A percentile compares a stretch with the other conserved stretches of the same genome.
phyloP scores from a whole-genome alignment of 116 monocot genomes.

The Zostera marina region DNA sequence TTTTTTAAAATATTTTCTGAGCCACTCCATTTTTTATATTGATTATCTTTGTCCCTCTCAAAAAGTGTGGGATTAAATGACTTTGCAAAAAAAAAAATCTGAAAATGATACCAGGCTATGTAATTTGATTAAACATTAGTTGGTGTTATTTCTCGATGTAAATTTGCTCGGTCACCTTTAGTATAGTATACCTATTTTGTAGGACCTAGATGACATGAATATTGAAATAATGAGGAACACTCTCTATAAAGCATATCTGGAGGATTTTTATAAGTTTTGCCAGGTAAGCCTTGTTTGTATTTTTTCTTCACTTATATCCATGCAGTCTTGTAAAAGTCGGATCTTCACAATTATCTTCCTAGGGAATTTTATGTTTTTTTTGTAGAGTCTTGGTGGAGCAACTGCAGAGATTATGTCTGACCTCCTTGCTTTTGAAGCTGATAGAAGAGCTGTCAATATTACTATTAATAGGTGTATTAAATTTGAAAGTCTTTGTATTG shows the following conservation, averaged over 20 bases:
- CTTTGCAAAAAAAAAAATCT: too few relatives aligned
- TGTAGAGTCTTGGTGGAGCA: slow-evolving; percentile 85
- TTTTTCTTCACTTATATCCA: background rate
- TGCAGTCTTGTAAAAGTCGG: background rate
- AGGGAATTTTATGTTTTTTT: background rate
- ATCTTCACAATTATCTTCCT: background rate
- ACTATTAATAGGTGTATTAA: slow-evolving; percentile 64
- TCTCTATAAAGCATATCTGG: slow-evolving; percentile 96
- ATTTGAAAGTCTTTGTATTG: background rate
- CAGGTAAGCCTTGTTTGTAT: slow-evolving; percentile 25
- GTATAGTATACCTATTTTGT: background rate
- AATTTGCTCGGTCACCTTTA: background rate
- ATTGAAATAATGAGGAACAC: slow-evolving; percentile 99
- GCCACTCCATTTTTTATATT: too few relatives aligned
- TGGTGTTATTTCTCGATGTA: background rate
- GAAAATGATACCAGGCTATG: too few relatives aligned
- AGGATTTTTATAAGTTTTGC: slow-evolving; percentile 90
- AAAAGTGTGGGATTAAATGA: background rate
- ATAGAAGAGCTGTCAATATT: slow-evolving; percentile 95
- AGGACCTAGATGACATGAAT: slow-evolving; percentile 99
- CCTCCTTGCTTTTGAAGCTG: slow-evolving; percentile 93
- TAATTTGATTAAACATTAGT: background rate
- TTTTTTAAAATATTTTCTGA: too few relatives aligned
- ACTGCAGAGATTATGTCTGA: slow-evolving; percentile 94
- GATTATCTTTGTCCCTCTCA: background rate